Evolutionary conservation across 441 rosid genomes (phyloP).

Genomic region (Mallotus repandus): DNA sequence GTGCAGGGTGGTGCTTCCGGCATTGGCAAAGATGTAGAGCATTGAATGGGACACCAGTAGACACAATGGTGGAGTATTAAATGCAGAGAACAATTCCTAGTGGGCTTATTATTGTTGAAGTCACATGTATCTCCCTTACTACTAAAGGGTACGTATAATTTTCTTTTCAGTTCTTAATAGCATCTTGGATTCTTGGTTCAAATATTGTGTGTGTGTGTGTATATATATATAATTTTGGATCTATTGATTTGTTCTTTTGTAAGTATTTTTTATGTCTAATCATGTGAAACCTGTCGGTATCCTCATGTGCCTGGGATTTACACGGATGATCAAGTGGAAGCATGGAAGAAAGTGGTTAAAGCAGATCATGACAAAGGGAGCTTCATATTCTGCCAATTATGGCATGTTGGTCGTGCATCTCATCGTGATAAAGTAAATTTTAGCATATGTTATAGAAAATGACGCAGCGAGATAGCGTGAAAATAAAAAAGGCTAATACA

Average conservation of each 20-base stretch:
- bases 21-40: constrained; percentile 91
- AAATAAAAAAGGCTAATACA: too few relatives aligned
- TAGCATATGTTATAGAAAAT: too few relatives aligned
- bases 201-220: too few relatives aligned
- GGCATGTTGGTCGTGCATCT: constrained; percentile 96
- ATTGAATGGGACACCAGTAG: constrained; percentile 56
- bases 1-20: constrained; percentile 79
- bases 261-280: too few relatives aligned
- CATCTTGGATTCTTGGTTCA: too few relatives aligned
- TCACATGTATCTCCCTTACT: constrained; percentile 58
- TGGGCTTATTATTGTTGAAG: constrained; percentile 76
- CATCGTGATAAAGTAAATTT: constrained; percentile 43
- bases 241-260: too few relatives aligned
- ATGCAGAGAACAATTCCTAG: constrained; percentile 74
- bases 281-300: constrained; percentile 42
- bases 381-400: constrained; percentile 75
- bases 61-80: constrained; percentile 63
- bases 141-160: constrained; percentile 62
- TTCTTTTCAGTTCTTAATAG: too few relatives aligned
- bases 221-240: too few relatives aligned
- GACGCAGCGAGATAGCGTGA: too few relatives aligned
- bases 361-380: constrained; percentile 77
- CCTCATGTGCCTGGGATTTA: constrained; percentile 90
- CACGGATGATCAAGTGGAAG: constrained; percentile 65
- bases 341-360: constrained; percentile 72